These are phyloP conservation scores for Citrus unshiu DNA, from an alignment of 345 rosid genomes.

Conservation along the genomic window DNA sequence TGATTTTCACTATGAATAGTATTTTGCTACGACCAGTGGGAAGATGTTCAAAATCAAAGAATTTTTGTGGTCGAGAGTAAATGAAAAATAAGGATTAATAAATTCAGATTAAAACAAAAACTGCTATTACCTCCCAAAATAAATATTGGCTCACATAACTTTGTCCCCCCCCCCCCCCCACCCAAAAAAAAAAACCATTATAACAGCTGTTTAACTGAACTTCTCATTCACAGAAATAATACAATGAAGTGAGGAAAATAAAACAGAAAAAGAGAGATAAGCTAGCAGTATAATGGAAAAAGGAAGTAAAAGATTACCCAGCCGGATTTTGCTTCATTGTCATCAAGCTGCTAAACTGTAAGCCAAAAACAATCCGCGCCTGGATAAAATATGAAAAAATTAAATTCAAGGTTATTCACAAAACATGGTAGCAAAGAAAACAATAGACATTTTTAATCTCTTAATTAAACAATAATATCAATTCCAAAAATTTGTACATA, in stretches of 20 bases:
- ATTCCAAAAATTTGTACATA: neutral
- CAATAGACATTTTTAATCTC: neutral
- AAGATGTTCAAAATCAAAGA: neutral
- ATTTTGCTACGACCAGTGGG: neutral
- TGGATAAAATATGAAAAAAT: constrained; percentile 28
- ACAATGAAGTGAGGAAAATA: neutral
- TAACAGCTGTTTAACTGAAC: neutral
- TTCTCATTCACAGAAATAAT: neutral
- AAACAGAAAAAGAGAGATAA: neutral
- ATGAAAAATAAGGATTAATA: neutral
- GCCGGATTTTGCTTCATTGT: constrained; percentile 62
- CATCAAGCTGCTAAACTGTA: constrained; percentile 81
- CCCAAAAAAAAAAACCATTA: neutral
- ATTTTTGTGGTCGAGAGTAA: neutral
- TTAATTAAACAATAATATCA: neutral
- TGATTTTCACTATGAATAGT: neutral
- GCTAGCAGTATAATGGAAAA: constrained; percentile 9
- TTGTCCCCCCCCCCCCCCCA: no score
- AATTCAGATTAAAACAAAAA: neutral
- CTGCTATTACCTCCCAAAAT: neutral
- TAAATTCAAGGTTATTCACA: neutral
- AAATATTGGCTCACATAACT: neutral
- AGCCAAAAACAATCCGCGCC: constrained; percentile 61
- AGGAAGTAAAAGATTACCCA: constrained; percentile 56
- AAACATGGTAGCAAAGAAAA: neutral